A percentile compares a stretch with the other conserved stretches of the same genome.
These are phyloP conservation scores for Globisporangium orthogonon DNA, from an alignment of 352 stramenopile species.

Conservation along the genomic window DNA sequence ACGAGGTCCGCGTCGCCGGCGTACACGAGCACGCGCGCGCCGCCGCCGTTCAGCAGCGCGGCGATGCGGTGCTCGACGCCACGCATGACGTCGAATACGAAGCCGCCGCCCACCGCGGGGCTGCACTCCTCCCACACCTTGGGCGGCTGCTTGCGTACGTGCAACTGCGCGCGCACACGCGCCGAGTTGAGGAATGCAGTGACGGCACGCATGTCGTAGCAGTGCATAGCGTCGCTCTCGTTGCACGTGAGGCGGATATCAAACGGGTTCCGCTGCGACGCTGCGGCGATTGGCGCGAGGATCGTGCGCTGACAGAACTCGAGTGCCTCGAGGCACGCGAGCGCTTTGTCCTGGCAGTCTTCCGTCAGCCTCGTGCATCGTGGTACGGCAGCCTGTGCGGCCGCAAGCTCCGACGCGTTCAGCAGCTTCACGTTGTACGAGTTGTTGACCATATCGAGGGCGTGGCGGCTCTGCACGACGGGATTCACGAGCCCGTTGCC, in stretches of 20 bases:
- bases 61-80: constrained; percentile 48
- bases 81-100: constrained; percentile 22
- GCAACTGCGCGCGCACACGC: constrained; percentile 1
- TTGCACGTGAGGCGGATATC: constrained; percentile 30
- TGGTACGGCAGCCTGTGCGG: not conserved
- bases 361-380: not conserved
- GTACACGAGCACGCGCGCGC: constrained; percentile 90
- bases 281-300: not conserved
- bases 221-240: not conserved
- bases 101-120: constrained; percentile 85
- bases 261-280: constrained; percentile 39
- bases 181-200: constrained; percentile 1
- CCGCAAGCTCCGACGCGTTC: constrained; percentile 21
- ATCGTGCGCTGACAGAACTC: not conserved
- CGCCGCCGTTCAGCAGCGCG: constrained; percentile 72
- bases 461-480: constrained; percentile 27
- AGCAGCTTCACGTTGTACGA: constrained; percentile 62
- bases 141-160: constrained; percentile 28
- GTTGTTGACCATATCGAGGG: constrained; percentile 61
- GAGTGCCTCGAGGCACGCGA: constrained; percentile 1
- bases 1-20: constrained; percentile 94
- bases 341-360: constrained; percentile 2
- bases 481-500: constrained; percentile 33
- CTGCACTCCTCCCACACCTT: constrained; percentile 89
- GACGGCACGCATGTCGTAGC: constrained; percentile 4